These are phyloP conservation scores for Salix brachista DNA, from an alignment of 345 rosid genomes.

Conservation along the genomic window DNA sequence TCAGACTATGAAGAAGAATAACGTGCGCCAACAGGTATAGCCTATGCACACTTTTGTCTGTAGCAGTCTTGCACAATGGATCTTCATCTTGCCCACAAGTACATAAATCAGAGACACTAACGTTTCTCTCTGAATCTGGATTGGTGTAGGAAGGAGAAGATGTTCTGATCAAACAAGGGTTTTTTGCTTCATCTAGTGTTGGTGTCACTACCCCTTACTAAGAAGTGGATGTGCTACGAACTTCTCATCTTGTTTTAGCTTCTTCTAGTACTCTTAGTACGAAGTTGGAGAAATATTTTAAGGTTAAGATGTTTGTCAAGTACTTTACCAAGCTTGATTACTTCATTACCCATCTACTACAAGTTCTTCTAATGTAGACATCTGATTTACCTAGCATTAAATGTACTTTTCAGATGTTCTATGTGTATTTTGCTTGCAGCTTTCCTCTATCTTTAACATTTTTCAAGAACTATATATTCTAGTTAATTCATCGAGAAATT, in stretches of 20 bases:
- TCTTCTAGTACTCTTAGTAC: background rate
- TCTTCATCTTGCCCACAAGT: background rate
- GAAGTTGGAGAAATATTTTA: background rate
- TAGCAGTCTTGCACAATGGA: background rate
- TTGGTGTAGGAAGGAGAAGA: constrained; percentile 24
- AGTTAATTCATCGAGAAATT: background rate
- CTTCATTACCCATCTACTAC: background rate
- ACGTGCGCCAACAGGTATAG: constrained; percentile 21
- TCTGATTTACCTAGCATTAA: background rate
- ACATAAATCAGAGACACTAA: background rate
- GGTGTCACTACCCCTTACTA: constrained; percentile 22
- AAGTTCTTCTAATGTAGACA: background rate
- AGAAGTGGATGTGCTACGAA: background rate
- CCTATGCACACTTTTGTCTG: background rate
- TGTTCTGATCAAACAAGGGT: constrained; percentile 22
- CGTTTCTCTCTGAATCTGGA: background rate
- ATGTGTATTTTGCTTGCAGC: background rate
- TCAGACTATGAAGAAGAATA: constrained; percentile 21
- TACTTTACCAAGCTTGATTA: constrained; percentile 5
- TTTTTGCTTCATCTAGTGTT: constrained; percentile 17
- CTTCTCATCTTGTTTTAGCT: background rate
- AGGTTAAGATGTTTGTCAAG: background rate
- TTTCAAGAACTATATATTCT: background rate
- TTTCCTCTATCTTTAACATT: background rate
- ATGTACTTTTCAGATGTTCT: background rate